Base-by-base conservation (phyloP, 805 yeast genomes). In the Zygotorulaspora danielsina region DNA sequence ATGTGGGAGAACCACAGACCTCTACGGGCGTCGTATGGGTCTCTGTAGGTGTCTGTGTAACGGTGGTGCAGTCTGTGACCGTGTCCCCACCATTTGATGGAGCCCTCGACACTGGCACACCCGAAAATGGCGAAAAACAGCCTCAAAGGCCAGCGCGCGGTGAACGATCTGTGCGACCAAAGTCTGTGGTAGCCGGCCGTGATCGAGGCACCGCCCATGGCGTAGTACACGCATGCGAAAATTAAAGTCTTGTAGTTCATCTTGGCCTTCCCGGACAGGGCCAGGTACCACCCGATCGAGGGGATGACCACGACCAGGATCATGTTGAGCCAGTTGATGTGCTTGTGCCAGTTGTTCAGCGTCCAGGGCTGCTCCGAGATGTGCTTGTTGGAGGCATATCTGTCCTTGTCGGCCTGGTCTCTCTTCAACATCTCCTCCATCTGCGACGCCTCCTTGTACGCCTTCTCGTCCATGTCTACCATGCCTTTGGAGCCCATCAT, bases 31-130 rank as follows among this genome's bases (percentile, higher is more conserved):
- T 84, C 93, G 58, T 84, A 84, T 37, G 94, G 94, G 63, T 84
- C 94, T 69, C 90, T 77, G 41, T 63, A 57, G 19, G 93, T 84
- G 65, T 84, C 94, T 4, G 93, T 84, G 65, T 82, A 84, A 69
- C 94, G 74, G 67, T 84, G 94, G 63, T 84, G 94, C 41, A 84
- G 73, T 74, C 94, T 76, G 66, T 84, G 94, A 37, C 83, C 74
- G 61, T 84, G 93, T 34, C 82, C 77, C 94, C 94, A 84, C 93
- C 93, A 84, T 64, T 84, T 84, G 62, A 84, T 79, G 29, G 90
- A 82, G 49, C 94, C 94, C 63, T 84, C 88, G 34, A 84, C 79
- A 39, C 88, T 78, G 30, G 88, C 84, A 22, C 90, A 86, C 48
- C 94, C 94, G 54, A 84, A 84, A 19, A 81, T 62, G 5, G 90